phyloP scores from a whole-genome alignment of 2,329 filamentous ascomycete species.

The Setomelanomma holmii region DNA sequence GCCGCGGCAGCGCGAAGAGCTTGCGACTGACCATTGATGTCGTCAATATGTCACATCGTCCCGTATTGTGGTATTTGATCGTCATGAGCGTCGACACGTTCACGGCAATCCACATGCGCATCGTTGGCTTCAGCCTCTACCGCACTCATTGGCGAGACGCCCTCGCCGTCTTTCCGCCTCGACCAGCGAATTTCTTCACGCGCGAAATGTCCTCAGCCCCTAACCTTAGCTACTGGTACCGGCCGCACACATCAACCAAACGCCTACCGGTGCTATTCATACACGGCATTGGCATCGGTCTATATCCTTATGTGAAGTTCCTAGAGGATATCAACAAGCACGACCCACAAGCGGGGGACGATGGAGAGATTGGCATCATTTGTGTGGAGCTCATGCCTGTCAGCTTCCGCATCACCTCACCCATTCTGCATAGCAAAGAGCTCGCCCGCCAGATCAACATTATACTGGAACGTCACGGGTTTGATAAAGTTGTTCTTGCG shows the following conservation, averaged over 20 bases:
- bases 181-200: conserved; percentile 60
- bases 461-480: conserved; percentile 66
- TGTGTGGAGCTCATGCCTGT: conserved; percentile 71
- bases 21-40: conserved; percentile 72
- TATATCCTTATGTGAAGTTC: conserved; percentile 68
- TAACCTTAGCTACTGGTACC: conserved; percentile 69
- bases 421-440: conserved; percentile 59
- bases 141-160: conserved; percentile 53
- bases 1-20: conserved; percentile 63
- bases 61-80: conserved; percentile 68
- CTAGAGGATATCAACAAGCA: conserved; percentile 59
- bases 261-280: conserved; percentile 70
- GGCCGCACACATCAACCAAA: conserved; percentile 66
- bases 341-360: conserved; percentile 29
- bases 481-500: conserved; percentile 65
- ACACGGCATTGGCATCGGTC: conserved; percentile 74
- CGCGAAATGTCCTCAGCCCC: conserved; percentile 57
- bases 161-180: conserved; percentile 64
- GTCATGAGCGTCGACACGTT: conserved; percentile 61
- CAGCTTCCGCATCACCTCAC: conserved; percentile 66
- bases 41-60: conserved; percentile 66
- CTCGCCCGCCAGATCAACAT: conserved; percentile 64
- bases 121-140: conserved; percentile 62
- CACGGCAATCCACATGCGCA: conserved; percentile 52
- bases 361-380: conserved; percentile 66